Base-by-base conservation (phyloP, 495 filamentous ascomycete species). In the Hypoxylon lienhwacheense region DNA sequence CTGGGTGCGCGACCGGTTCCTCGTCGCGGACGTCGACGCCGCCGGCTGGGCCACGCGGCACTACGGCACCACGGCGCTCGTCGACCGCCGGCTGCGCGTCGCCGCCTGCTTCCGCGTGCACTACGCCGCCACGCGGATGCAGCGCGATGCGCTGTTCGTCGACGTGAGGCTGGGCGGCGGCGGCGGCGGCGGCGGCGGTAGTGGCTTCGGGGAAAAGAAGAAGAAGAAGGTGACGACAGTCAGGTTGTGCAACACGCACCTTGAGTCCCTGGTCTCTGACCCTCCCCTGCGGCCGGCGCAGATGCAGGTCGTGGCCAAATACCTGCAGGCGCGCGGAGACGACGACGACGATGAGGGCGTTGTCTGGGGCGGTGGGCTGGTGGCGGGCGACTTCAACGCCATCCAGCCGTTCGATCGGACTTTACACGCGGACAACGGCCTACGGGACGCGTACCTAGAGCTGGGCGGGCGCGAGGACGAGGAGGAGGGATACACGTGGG, bases 401-500 rank as follows among this genome's bases (percentile, higher is more conserved):
- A 80, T 82, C 37, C 66, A 82, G 55, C 65, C 66, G 8, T 80
- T 68, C 33, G 81, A 83, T 61, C 52, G 56, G 29, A 70, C 69
- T 5, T 62, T 81, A 8, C 76, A 74, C 35, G 29, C 33, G 6
- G 71, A 74, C 5, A 75, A 80, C 54, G 65, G 60, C 1, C 69
- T 83, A 0, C 62, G 64, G 36, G 80, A 84, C 59, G 76, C 77
- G 6, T 83, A 77, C 56, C 70, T 83, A 0, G 74, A 77, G 44
- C 64, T 67, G 2, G 79, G 78, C 7, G 77, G 77, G 2, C 16
- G 51, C 12, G 80, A 82, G 35, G 75, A 71, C 5, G 66, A 59
- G 10, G 76, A 80, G 16, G 73, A 69, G 21, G 78, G 79, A 5
- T 75, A 69, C 53, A 83, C 80, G 4, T 85, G 81, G 79, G 80